Conservation (phyloP, 1,284 basidiomycete genomes). For the Naganishia cerealis region DNA sequence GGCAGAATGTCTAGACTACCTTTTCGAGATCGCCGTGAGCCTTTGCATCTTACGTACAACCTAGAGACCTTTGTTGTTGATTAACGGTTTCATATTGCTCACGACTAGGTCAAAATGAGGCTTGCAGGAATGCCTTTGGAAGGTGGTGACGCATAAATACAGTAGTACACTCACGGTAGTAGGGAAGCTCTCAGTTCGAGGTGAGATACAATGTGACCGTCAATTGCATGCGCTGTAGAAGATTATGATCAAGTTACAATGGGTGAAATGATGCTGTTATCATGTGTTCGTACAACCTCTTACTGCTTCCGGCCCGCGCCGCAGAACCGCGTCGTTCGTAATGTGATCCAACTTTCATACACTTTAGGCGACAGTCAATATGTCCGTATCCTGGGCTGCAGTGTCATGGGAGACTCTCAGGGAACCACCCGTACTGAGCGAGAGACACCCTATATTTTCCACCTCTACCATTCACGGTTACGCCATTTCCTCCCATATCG, state of each 20-base stretch:
- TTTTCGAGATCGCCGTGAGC: conserved; percentile 70
- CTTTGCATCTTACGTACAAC: background rate
- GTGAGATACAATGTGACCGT: background rate
- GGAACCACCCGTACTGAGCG: conserved; percentile 64
- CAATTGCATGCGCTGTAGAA: too few relatives aligned
- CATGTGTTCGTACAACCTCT: background rate
- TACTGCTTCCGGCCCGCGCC: background rate
- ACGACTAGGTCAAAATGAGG: conserved; percentile 64
- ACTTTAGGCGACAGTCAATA: too few relatives aligned
- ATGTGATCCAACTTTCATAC: too few relatives aligned
- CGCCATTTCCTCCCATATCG: conserved; percentile 43
- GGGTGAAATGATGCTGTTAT: too few relatives aligned
- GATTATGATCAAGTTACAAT: too few relatives aligned
- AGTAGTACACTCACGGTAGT: background rate
- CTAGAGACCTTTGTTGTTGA: background rate
- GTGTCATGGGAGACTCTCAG: conserved; percentile 46
- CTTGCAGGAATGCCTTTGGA: conserved; percentile 42
- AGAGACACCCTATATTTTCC: conserved; percentile 61
- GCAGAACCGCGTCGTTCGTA: too few relatives aligned
- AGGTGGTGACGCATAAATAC: conserved; percentile 12
- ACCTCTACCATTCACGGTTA: conserved; percentile 43
- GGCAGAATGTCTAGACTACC: conserved; percentile 81
- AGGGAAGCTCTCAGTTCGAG: background rate
- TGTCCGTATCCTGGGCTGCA: background rate
- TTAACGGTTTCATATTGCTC: background rate